Evolutionary conservation across 495 filamentous ascomycete genomes (phyloP), one percentile per base, ranked within the genome.

Genomic region (Aspergillus conjunctus): DNA sequence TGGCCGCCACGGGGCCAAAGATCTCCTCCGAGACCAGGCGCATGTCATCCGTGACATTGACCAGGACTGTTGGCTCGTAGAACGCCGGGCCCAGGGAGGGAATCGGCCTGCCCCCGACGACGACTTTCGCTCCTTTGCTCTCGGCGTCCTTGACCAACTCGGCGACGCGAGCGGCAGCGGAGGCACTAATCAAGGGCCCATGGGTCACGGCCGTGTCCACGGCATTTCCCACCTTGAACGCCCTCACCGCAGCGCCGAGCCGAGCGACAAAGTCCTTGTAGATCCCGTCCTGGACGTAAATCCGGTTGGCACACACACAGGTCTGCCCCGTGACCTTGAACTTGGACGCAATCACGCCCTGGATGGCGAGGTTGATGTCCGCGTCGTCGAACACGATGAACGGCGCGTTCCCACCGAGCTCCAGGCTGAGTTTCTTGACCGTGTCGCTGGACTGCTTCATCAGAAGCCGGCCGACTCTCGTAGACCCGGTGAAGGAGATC

Each of bases 111-210:
- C 69, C 66, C 3, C 66, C 66, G 8, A 67, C 55, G 1, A 65
- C 39, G 6, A 67, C 41, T 20, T 48, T 63, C 9, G 66, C 60
- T 22, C 51, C 45, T 58, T 69, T 89, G n/a, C 76, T 65, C 7
- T 82, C 74, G 1, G 90, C 90, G 66, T 92, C 88, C 17, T 81
- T 77, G 15, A 92, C 84, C 66, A 92, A 89, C 20, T 77, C 72
- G 14, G 87, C 82, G 30, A 89, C 89, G 68, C 92, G 92, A 48
- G 64, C 75, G 32, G 91, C 73, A 14, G 88, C 90, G 73, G 11
- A 86, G 88, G 67, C 88, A 89, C 91, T 88, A 59, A 91, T 92
- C 21, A 93, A 71, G 7, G 90, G 90, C 4, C 90, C 90, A 64
- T 91, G 89, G 1, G 87, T 91, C 43, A 83, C 77, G 2, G 30